These are phyloP conservation scores for Aspergillus fumigatus DNA, from an alignment of 2,329 filamentous ascomycete species.

Conservation along the genomic window DNA sequence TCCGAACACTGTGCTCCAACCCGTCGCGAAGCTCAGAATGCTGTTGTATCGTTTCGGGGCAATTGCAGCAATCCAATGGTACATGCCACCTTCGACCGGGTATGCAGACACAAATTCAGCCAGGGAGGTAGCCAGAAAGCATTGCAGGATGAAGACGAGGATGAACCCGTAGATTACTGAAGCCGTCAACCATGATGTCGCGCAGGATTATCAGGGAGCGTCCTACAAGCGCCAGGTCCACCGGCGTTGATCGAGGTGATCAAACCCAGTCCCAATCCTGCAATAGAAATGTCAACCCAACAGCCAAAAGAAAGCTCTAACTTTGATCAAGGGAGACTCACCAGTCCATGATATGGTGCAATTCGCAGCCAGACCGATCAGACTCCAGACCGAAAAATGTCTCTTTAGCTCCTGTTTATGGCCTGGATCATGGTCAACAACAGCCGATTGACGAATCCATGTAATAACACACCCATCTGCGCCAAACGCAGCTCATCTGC, in stretches of 20 bases:
- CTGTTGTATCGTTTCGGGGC: conserved; percentile 39
- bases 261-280: conserved; percentile 40
- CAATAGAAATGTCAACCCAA: not conserved
- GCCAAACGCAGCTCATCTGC: conserved; percentile 41
- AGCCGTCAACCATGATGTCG: conserved; percentile 11
- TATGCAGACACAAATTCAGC: conserved; percentile 48
- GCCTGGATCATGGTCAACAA: conserved; percentile 23
- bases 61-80: conserved; percentile 49
- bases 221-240: conserved; percentile 40
- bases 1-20: conserved; percentile 42
- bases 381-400: conserved; percentile 45
- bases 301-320: too few species aligned
- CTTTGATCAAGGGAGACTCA: not conserved
- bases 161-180: conserved; percentile 49
- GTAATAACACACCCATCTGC: conserved; percentile 38
- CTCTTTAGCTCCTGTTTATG: conserved; percentile 48
- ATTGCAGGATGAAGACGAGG: conserved; percentile 45
- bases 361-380: conserved; percentile 48
- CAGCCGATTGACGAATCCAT: not conserved
- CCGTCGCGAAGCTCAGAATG: conserved; percentile 43
- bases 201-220: not conserved
- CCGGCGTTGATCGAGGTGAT: conserved; percentile 47
- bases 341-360: conserved; percentile 51
- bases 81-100: conserved; percentile 49
- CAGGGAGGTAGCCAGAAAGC: conserved; percentile 44